phyloP scores from a whole-genome alignment of 495 filamentous ascomycete genomes.

The Viridothelium virens region DNA sequence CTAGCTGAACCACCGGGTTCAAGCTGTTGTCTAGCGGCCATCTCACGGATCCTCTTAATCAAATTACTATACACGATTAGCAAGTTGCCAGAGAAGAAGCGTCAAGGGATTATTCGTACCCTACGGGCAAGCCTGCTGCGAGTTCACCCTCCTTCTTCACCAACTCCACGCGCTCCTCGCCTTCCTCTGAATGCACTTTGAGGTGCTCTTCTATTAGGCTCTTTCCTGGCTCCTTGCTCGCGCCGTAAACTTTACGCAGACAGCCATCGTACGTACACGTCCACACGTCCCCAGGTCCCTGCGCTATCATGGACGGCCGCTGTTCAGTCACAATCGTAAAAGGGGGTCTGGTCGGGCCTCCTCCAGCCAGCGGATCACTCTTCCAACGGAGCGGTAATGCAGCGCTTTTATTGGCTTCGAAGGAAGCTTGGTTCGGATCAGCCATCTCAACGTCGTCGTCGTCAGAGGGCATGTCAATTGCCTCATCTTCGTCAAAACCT shows the following conservation, averaged over 20 bases:
- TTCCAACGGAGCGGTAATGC: constrained; percentile 13
- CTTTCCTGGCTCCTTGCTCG: constrained; percentile 49
- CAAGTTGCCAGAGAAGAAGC: background rate
- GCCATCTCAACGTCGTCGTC: constrained; percentile 17
- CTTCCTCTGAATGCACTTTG: constrained; percentile 54
- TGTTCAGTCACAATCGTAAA: constrained; percentile 38
- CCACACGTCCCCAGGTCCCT: constrained; percentile 59
- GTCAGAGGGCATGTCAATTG: constrained; percentile 25
- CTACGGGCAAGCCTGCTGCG: constrained; percentile 47
- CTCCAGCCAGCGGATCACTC: constrained; percentile 22
- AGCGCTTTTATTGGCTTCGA: background rate
- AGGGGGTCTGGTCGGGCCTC: constrained; percentile 8
- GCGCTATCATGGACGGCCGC: constrained; percentile 39
- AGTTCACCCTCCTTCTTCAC: constrained; percentile 43
- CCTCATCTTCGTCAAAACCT: constrained; percentile 22
- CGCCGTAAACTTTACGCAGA: constrained; percentile 51
- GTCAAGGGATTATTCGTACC: constrained; percentile 37
- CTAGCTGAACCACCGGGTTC: background rate
- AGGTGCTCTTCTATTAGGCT: constrained; percentile 57
- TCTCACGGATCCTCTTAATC: constrained; percentile 31
- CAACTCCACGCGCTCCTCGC: constrained; percentile 52
- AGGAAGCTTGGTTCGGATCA: background rate
- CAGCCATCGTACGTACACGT: constrained; percentile 63
- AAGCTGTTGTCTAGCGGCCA: constrained; percentile 21
- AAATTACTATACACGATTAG: constrained; percentile 24